Evolutionary conservation across 495 filamentous ascomycete species (phyloP).

Genomic region (Lophiotrema nucula): DNA sequence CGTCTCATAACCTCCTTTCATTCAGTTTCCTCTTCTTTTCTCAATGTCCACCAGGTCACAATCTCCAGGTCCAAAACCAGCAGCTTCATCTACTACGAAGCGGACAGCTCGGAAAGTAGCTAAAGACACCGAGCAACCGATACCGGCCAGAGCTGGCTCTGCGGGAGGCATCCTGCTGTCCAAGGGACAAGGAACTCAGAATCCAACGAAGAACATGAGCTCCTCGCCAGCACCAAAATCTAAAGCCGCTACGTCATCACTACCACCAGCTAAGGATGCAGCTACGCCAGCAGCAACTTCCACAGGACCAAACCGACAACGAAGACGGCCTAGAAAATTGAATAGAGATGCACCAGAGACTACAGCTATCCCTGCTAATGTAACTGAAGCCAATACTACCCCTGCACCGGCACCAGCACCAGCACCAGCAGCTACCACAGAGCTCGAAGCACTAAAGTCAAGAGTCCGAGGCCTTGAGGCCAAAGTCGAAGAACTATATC

Average conservation of each 20-base stretch:
- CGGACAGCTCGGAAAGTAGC: background rate
- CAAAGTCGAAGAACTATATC: conserved; percentile 33
- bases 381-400: background rate
- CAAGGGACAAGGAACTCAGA: conserved; percentile 6
- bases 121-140: background rate
- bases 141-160: conserved; percentile 9
- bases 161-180: conserved; percentile 17
- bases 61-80: conserved; percentile 9
- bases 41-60: conserved; percentile 21
- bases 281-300: background rate
- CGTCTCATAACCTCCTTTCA: background rate
- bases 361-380: background rate
- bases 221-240: background rate
- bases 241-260: background rate
- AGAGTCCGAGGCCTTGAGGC: conserved; percentile 30
- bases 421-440: conserved; percentile 7
- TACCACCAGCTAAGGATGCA: too few relatives aligned
- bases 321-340: conserved; percentile 27
- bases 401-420: background rate
- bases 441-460: conserved; percentile 33
- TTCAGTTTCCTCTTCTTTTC: background rate
- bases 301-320: conserved; percentile 18
- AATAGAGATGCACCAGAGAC: conserved; percentile 12
- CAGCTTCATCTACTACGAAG: conserved; percentile 3
- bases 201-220: background rate